phyloP scores from a whole-genome alignment of 2,329 filamentous ascomycete genomes.

The Diplodia seriata region DNA sequence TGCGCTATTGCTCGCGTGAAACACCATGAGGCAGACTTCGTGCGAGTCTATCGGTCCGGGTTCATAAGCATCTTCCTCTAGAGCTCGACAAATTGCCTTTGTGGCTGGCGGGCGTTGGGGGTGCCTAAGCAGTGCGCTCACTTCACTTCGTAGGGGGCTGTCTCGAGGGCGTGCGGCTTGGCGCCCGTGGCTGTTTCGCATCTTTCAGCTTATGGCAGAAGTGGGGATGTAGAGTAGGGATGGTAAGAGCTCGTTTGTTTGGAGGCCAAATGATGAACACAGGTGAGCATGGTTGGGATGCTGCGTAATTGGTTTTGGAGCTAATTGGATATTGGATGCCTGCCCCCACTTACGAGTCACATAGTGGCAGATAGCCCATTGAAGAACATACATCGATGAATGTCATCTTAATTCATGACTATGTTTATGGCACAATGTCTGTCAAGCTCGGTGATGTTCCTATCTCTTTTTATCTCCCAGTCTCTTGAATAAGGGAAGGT shows the following conservation, averaged over 20 bases:
- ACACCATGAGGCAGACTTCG: not conserved
- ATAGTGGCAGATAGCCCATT: too few species aligned
- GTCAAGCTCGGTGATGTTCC: not conserved
- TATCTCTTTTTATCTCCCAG: not conserved
- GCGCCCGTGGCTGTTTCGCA: not conserved
- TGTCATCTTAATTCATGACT: too few species aligned
- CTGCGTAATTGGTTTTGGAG: not conserved
- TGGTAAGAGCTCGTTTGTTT: not conserved
- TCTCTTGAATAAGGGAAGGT: not conserved
- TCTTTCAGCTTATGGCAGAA: not conserved
- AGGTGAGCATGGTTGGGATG: not conserved
- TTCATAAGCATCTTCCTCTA: not conserved
- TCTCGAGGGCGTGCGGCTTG: slow-evolving; percentile 1
- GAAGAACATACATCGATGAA: too few species aligned
- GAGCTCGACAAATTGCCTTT: not conserved
- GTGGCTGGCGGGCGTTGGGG: not conserved
- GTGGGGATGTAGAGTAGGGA: not conserved
- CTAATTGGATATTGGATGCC: not conserved
- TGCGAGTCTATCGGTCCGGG: not conserved
- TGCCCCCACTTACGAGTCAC: not conserved
- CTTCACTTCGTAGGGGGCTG: not conserved
- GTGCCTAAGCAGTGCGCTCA: not conserved
- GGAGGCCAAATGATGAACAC: not conserved
- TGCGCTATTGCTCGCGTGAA: not conserved
- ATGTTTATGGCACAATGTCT: not conserved